Evolutionary conservation across 306 rosid genomes (phyloP).

Genomic region (Vicia villosa): DNA sequence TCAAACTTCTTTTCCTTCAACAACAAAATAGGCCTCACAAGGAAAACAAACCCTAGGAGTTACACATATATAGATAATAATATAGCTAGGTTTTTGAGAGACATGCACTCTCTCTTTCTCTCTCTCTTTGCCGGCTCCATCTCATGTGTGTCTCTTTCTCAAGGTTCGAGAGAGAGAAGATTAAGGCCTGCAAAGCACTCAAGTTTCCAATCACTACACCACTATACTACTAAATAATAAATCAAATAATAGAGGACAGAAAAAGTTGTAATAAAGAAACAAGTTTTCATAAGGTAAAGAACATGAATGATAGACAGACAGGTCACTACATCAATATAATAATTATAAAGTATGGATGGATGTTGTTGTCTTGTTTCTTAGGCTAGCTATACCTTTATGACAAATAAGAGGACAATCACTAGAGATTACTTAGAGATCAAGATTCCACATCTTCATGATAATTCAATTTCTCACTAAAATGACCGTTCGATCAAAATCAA

Average conservation of each 20-base stretch:
- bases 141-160: constrained; percentile 27
- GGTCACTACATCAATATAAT: constrained; percentile 50
- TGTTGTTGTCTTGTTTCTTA: constrained; percentile 60
- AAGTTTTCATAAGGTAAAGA: constrained; percentile 29
- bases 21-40: not conserved
- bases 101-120: not conserved
- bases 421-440: constrained; percentile 37
- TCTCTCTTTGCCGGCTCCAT: constrained; percentile 23
- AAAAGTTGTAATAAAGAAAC: constrained; percentile 20
- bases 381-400: constrained; percentile 36
- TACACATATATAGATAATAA: not conserved
- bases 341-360: constrained; percentile 52
- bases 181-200: constrained; percentile 52
- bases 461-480: not conserved
- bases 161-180: constrained; percentile 39
- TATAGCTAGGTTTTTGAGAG: constrained; percentile 11
- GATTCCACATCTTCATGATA: not conserved
- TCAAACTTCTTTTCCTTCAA: constrained; percentile 56
- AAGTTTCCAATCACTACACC: constrained; percentile 55
- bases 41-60: not conserved
- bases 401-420: constrained; percentile 21
- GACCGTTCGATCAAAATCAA: not conserved
- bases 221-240: constrained; percentile 31
- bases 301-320: constrained; percentile 48
- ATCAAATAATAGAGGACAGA: constrained; percentile 16